Conservation (phyloP, 2,329 filamentous ascomycete species). For the Lachnellula cervina region DNA sequence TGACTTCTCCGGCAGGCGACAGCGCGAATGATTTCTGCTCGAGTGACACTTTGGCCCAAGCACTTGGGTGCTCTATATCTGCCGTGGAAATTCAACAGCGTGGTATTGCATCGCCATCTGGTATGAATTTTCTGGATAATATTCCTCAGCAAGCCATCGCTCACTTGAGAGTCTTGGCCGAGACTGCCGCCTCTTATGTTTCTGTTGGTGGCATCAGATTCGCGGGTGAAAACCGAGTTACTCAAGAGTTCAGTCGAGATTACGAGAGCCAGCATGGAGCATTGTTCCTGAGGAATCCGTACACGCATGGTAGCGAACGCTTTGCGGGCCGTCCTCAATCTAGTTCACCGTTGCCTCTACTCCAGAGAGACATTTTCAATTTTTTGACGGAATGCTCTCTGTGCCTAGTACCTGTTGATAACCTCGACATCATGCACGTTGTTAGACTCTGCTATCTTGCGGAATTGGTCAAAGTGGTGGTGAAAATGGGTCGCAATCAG, state of each 20-base stretch:
- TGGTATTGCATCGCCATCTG: slow-evolving; percentile 68
- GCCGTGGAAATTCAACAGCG: slow-evolving; percentile 89
- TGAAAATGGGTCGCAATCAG: slow-evolving; percentile 53
- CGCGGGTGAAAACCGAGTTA: slow-evolving; percentile 55
- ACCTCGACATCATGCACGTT: slow-evolving; percentile 72
- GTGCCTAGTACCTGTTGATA: slow-evolving; percentile 61
- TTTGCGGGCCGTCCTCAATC: slow-evolving; percentile 32
- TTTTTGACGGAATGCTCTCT: slow-evolving; percentile 78
- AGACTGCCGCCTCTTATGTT: slow-evolving; percentile 82
- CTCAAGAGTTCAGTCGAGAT: slow-evolving; percentile 61
- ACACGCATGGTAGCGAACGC: neutral
- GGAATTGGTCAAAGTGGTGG: slow-evolving; percentile 79
- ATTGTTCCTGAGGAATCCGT: slow-evolving; percentile 48
- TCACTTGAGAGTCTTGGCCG: slow-evolving; percentile 80
- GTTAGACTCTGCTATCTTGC: slow-evolving; percentile 83
- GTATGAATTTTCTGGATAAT: slow-evolving; percentile 73
- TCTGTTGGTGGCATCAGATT: slow-evolving; percentile 66
- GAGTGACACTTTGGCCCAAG: slow-evolving; percentile 57
- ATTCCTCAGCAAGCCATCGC: slow-evolving; percentile 80
- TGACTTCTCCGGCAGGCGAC: neutral
- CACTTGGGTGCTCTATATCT: slow-evolving; percentile 80
- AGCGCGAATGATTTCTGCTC: slow-evolving; percentile 43
- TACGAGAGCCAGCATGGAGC: slow-evolving; percentile 70
- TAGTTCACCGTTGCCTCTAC: slow-evolving; percentile 41
- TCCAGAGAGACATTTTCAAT: slow-evolving; percentile 67